These are phyloP conservation scores for Mrakia blollopis DNA, from an alignment of 768 basidiomycete genomes.

Conservation along the genomic window DNA sequence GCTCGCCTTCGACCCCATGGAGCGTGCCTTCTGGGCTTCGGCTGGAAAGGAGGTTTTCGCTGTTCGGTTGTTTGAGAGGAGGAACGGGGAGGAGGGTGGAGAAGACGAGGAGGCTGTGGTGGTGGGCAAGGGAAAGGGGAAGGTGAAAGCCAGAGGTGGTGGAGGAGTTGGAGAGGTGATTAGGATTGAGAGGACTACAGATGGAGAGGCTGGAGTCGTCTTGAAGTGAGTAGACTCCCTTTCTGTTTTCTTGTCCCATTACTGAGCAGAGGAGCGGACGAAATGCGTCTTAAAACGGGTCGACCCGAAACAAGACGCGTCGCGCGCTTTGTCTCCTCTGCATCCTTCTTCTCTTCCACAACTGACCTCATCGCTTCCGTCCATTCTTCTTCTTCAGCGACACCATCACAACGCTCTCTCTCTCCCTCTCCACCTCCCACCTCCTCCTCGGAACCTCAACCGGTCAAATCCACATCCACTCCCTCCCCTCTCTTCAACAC, in stretches of 20 bases:
- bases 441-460: constrained; percentile 74
- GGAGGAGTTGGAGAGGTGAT: constrained; percentile 25
- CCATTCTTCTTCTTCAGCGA: constrained; percentile 51
- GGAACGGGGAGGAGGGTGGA: constrained; percentile 15
- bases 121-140: constrained; percentile 23
- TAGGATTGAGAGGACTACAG: constrained; percentile 22
- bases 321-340: background rate
- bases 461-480: constrained; percentile 73
- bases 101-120: constrained; percentile 20
- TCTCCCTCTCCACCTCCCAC: constrained; percentile 71
- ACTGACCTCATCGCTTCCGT: too few relatives aligned
- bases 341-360: background rate
- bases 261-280: background rate
- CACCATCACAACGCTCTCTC: constrained; percentile 63
- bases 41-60: constrained; percentile 30
- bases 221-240: background rate
- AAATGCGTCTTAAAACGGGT: too few relatives aligned
- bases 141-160: constrained; percentile 19
- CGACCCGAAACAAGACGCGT: background rate
- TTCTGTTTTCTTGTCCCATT: background rate
- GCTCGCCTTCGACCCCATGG: constrained; percentile 24
- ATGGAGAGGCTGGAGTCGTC: constrained; percentile 5
- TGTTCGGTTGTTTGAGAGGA: constrained; percentile 29
- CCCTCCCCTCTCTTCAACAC: constrained; percentile 83
- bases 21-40: constrained; percentile 31